Evolutionary conservation across 352 stramenopile genomes (phyloP).

Genomic region (Pythium brachiatum): DNA sequence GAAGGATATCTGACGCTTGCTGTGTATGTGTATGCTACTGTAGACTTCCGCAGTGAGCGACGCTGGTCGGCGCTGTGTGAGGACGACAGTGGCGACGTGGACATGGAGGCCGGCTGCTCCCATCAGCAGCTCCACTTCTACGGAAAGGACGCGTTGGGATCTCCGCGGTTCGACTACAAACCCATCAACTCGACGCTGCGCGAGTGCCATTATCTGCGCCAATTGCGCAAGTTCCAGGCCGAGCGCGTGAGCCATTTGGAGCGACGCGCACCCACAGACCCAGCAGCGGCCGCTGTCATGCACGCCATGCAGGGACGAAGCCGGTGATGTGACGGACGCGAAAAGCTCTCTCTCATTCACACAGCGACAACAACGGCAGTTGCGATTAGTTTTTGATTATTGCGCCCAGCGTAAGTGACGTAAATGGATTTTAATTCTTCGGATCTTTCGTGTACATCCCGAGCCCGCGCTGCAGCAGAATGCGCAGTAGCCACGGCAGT

Average conservation of each 20-base stretch:
- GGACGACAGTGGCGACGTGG: slow-evolving; percentile 5
- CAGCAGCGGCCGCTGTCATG: slow-evolving; percentile 15
- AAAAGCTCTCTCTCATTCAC: too few relatives aligned
- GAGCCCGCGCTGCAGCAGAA: slow-evolving; percentile 12
- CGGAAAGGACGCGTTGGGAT: background rate
- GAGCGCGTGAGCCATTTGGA: slow-evolving; percentile 54
- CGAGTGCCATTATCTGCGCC: slow-evolving; percentile 74
- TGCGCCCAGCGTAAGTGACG: background rate
- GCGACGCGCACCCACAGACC: slow-evolving; percentile 25
- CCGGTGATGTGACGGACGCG: slow-evolving; percentile 24
- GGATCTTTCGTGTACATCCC: background rate
- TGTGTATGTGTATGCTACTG: background rate
- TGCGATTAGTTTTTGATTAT: background rate
- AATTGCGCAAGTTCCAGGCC: slow-evolving; percentile 71
- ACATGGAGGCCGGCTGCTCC: slow-evolving; percentile 8
- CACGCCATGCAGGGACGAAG: slow-evolving; percentile 31
- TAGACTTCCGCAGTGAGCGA: background rate
- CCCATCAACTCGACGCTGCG: slow-evolving; percentile 59
- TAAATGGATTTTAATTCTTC: background rate
- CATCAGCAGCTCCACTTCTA: background rate
- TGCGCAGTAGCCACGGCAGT: slow-evolving; percentile 14
- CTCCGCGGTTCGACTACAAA: slow-evolving; percentile 34
- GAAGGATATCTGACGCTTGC: background rate
- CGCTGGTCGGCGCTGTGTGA: background rate
- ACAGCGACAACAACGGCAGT: background rate